phyloP scores from a whole-genome alignment of 257 asterid genomes.

The Primulina huaijiensis region DNA sequence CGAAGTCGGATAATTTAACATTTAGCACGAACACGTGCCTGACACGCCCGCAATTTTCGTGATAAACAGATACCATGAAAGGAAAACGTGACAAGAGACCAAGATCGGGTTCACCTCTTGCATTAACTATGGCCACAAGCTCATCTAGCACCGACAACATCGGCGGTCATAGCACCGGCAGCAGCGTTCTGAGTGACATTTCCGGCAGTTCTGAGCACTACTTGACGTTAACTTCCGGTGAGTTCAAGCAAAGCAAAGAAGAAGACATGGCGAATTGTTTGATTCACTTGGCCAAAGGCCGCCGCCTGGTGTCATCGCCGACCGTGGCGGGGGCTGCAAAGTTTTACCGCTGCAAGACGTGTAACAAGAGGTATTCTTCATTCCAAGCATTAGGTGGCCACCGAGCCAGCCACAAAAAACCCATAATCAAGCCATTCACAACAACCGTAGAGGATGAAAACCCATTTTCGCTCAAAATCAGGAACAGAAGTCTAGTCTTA shows the following conservation, averaged over 20 bases:
- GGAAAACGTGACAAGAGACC: conserved; percentile 70
- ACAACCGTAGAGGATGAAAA: conserved; percentile 26
- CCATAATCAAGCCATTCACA: conserved; percentile 24
- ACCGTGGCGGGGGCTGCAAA: conserved; percentile 34
- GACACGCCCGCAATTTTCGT: too few relatives aligned
- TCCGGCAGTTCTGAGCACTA: conserved; percentile 23
- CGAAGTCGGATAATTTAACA: too few relatives aligned
- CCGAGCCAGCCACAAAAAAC: conserved; percentile 82
- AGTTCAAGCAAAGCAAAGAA: conserved; percentile 38
- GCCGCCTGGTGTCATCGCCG: conserved; percentile 5
- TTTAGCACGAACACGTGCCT: too few relatives aligned
- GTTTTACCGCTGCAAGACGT: conserved; percentile 78
- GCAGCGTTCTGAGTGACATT: conserved; percentile 11
- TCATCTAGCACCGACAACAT: conserved; percentile 36
- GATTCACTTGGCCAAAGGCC: conserved; percentile 73
- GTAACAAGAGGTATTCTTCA: conserved; percentile 60
- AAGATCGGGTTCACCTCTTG: conserved; percentile 49
- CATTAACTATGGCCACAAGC: conserved; percentile 48
- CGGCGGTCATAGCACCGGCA: conserved; percentile 12
- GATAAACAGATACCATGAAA: conserved; percentile 32
- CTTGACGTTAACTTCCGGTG: conserved; percentile 34
- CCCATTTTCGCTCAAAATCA: conserved; percentile 44
- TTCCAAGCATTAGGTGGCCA: conserved; percentile 97
- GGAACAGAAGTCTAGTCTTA: conserved; percentile 21
- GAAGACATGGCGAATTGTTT: conserved; percentile 82